Base-by-base conservation (phyloP, 1,284 basidiomycete species). In the Inonotus obliquus region DNA sequence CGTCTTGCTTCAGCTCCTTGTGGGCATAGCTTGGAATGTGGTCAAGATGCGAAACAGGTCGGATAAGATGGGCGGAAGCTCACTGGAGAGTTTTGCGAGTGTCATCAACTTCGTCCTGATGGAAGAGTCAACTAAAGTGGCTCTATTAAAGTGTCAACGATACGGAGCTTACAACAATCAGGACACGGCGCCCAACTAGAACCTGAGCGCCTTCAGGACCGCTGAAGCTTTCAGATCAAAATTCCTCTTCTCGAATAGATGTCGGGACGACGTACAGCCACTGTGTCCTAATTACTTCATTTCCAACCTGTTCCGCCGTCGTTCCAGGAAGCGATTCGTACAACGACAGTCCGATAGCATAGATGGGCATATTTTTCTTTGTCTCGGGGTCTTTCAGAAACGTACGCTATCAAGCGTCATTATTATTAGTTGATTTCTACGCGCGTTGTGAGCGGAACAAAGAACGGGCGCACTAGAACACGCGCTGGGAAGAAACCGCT, bases 401-500 rank as follows among this genome's bases (percentile, higher is more conserved):
- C 0, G 94, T 96, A 54, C 95, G 86, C 85, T 91, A 55, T 21
- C 60, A 19, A 35, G 51, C 29, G 32, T n/a, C 17, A n/a, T n/a
- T 35, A 52, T 57, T 44, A 39, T 27, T 19, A 57, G 25, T 54
- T 25, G 32, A 25, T 45, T 44, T 7, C 7, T 44, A 44, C 17
- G 17, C 17, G n/a, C 41, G 17, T 44, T 44, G 17, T 17, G 41
- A 21, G 4, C n/a, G 7, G 41, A 21, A 44, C n/a, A 14, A 32
- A 54, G 63, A 49, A 56, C 41, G 57, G 37, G 60, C 66, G 67
- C 67, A 89, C 90, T 81, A 96, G 82, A 57, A 96, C 91, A 64
- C 94, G 89, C 27, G 95, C 94, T 52, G 95, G 94, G 76, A 96
- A 94, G 78, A 96, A 96, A 44, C 94, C 94, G 56, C 94, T 91